A percentile compares a stretch with the other conserved stretches of the same genome.
These are phyloP conservation scores for Aspergillus coremiiformis DNA, from an alignment of 495 filamentous ascomycete species.

Conservation along the genomic window DNA sequence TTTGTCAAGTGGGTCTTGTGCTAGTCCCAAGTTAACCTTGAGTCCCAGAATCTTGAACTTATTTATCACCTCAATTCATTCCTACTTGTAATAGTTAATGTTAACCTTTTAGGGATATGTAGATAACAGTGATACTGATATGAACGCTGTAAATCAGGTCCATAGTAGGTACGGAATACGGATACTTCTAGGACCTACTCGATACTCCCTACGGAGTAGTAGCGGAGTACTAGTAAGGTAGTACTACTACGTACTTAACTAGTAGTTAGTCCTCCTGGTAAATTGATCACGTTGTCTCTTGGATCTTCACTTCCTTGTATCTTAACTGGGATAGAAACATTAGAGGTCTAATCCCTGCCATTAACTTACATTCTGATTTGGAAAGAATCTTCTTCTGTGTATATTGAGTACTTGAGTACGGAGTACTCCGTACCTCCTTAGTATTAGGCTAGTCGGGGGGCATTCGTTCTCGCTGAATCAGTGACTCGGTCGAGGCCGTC, in stretches of 20 bases:
- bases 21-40: neutral
- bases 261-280: too few species aligned
- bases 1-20: neutral
- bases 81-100: too few species aligned
- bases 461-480: too few species aligned
- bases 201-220: too few species aligned
- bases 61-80: neutral
- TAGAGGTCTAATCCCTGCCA: neutral
- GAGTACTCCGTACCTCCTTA: too few species aligned
- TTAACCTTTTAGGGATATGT: too few species aligned
- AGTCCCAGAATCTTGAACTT: neutral
- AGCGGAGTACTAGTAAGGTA: too few species aligned
- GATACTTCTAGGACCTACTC: neutral
- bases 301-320: neutral
- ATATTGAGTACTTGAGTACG: too few species aligned
- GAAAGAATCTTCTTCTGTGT: neutral
- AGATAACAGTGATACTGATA: neutral
- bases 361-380: neutral
- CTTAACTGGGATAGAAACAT: neutral
- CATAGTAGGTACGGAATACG: neutral
- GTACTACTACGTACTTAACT: too few species aligned
- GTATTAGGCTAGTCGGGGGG: too few species aligned
- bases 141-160: neutral
- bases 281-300: neutral
- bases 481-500: too few species aligned